phyloP scores from a whole-genome alignment of 148 eudicot genomes.

The Dysphania ambrosioides region DNA sequence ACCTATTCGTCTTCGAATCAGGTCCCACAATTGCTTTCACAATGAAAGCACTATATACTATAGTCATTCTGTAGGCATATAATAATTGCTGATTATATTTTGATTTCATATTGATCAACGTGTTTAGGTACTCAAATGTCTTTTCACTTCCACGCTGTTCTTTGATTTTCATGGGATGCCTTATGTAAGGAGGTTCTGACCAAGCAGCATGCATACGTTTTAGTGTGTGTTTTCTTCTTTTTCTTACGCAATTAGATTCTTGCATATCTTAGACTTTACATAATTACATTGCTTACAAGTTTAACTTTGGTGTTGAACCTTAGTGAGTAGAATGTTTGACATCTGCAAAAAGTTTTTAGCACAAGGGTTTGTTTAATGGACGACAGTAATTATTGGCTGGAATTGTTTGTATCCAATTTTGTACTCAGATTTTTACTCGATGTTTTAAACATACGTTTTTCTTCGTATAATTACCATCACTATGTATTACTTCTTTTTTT shows the following conservation, averaged over 20 bases:
- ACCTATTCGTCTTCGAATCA: not conserved
- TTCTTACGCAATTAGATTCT: not conserved
- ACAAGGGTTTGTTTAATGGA: not conserved
- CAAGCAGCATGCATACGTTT: not conserved
- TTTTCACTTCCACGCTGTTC: constrained; percentile 1
- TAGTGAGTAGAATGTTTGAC: not conserved
- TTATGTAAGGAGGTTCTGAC: constrained; percentile 6
- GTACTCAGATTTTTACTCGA: no score
- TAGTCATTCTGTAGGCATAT: constrained; percentile 2
- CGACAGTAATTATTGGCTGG: not conserved
- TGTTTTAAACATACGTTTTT: not conserved
- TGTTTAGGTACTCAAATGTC: constrained; percentile 11
- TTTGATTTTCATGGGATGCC: not conserved
- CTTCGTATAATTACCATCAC: not conserved
- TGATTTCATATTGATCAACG: constrained; percentile 19
- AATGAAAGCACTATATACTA: constrained; percentile 6
- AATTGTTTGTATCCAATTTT: not conserved
- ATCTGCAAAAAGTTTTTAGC: not conserved
- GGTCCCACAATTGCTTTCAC: constrained; percentile 14
- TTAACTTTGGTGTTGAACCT: not conserved
- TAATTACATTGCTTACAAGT: constrained; percentile 2
- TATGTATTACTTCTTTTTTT: no score
- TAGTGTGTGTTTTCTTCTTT: not conserved
- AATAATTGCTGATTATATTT: constrained; percentile 13
- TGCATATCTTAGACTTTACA: not conserved